phyloP scores from a whole-genome alignment of 495 filamentous ascomycete genomes.

The Lasiosphaeria hispida region DNA sequence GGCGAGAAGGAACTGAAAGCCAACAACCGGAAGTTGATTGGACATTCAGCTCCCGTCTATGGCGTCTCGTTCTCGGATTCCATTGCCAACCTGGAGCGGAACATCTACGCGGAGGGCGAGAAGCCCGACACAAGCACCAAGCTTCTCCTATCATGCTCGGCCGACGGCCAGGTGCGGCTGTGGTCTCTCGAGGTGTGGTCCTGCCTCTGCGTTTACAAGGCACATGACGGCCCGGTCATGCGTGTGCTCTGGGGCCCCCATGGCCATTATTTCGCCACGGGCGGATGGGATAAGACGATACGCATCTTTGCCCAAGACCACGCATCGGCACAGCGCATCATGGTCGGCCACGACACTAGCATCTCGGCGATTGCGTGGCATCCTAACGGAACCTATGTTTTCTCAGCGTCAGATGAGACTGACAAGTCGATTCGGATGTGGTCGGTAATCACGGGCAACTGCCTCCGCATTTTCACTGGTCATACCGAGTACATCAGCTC shows the following conservation, averaged over 20 bases:
- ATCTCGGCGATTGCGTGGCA: slow-evolving; percentile 87
- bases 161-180: slow-evolving; percentile 80
- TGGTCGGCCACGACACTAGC: slow-evolving; percentile 86
- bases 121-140: slow-evolving; percentile 62
- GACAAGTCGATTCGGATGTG: slow-evolving; percentile 97
- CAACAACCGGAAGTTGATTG: slow-evolving; percentile 77
- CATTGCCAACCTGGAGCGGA: slow-evolving; percentile 48
- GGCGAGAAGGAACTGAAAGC: slow-evolving; percentile 40
- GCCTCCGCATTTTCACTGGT: slow-evolving; percentile 88
- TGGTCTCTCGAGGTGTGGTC: slow-evolving; percentile 91
- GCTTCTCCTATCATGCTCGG: slow-evolving; percentile 81
- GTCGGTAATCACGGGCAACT: slow-evolving; percentile 79
- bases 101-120: slow-evolving; percentile 41
- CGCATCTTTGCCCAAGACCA: slow-evolving; percentile 89
- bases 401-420: slow-evolving; percentile 73
- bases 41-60: slow-evolving; percentile 87
- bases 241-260: slow-evolving; percentile 88
- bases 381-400: slow-evolving; percentile 86
- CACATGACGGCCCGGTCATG: slow-evolving; percentile 84
- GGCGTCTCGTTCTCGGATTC: slow-evolving; percentile 86
- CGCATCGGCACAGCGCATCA: slow-evolving; percentile 81
- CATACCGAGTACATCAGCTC: slow-evolving; percentile 82
- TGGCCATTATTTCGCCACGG: slow-evolving; percentile 92
- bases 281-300: slow-evolving; percentile 82
- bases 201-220: slow-evolving; percentile 88